Base-by-base conservation (phyloP, 2,329 filamentous ascomycete genomes). In the Penicillium concentricum region DNA sequence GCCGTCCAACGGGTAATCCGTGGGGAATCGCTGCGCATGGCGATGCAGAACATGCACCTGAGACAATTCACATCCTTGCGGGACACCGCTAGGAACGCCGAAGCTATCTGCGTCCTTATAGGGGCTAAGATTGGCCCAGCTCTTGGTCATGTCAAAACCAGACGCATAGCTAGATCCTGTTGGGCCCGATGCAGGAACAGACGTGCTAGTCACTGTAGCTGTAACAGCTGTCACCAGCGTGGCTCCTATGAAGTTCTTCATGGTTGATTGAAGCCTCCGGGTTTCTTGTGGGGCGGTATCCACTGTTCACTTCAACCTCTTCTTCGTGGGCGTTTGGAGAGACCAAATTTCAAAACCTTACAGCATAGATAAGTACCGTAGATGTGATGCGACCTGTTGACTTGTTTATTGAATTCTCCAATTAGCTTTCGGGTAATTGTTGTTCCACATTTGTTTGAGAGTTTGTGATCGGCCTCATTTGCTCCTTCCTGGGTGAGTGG, bases 11-110 rank as follows among this genome's bases (percentile, higher is more conserved):
- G 71, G 71, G 56, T 69, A 72, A 18, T 72, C 45, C 0, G 76
- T 81, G 3, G 81, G 80, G 42, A 82, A 84, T 24, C 82, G 76
- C 58, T 84, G 74, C 0, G 80, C 79, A 67, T 85, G 83, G 28
- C 83, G 76, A 63, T 84, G 82, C 16, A 85, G 74, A 6, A 77
- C 72, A 61, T 84, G 81, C 0, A 75, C 81, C 65, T 84, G 81
- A 56, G 81, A 79, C 53, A 84, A 70, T 66, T 83, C 81, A 69
- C 83, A 85, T n/a, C 80, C 81, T 45, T 77, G 70, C 0, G 83
- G 82, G 15, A 84, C 77, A 32, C 81, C 81, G 9, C 66, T 68
- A 15, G 68, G 58, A 15, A 70, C 30, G 3, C 59, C 54, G 51
- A 72, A 73, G 51, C 61, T 59, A 2, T 56, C 50, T 2, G 66